Conservation (phyloP, 495 filamentous ascomycete genomes). For the Chaetomium cochliodes region DNA sequence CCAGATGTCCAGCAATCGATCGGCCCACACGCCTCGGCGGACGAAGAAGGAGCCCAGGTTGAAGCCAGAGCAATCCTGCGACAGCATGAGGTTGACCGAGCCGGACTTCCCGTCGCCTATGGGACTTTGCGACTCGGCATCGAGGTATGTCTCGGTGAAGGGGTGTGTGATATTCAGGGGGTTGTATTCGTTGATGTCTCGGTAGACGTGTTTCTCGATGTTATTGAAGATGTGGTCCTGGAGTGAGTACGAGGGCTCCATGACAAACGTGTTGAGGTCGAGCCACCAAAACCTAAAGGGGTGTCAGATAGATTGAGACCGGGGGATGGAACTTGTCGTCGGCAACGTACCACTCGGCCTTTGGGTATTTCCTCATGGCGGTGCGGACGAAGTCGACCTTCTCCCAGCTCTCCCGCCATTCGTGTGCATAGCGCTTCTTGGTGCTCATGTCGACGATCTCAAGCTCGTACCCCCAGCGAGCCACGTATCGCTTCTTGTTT, state of each 20-base stretch:
- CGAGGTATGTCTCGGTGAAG: conserved; percentile 66
- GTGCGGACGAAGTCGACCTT: conserved; percentile 95
- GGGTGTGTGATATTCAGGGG: conserved; percentile 92
- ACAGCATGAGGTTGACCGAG: conserved; percentile 82
- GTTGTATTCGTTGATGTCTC: conserved; percentile 95
- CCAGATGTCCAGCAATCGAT: conserved; percentile 92
- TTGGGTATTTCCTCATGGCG: conserved; percentile 86
- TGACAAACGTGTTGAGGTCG: conserved; percentile 95
- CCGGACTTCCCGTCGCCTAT: conserved; percentile 68
- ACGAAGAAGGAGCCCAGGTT: conserved; percentile 97
- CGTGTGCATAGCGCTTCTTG: conserved; percentile 97
- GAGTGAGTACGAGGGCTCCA: conserved; percentile 91
- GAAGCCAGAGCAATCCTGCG: conserved; percentile 95
- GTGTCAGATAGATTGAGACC: conserved; percentile 31
- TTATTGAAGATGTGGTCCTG: conserved; percentile 86
- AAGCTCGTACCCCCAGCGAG: conserved; percentile 89
- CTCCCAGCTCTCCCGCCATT: conserved; percentile 99
- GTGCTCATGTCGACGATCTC: conserved; percentile 98
- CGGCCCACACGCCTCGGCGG: conserved; percentile 79
- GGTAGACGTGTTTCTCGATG: conserved; percentile 73
- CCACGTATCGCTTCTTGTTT: conserved; percentile 88
- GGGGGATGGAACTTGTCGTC: neutral
- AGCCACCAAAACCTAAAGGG: conserved; percentile 93
- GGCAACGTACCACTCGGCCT: conserved; percentile 85
- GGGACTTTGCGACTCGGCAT: conserved; percentile 65